Percentiles rank a stretch among this genome's conserved stretches.
Evolutionary conservation across 2,329 filamentous ascomycete genomes (phyloP).

Genomic region (Simplicillium aogashimaense): DNA sequence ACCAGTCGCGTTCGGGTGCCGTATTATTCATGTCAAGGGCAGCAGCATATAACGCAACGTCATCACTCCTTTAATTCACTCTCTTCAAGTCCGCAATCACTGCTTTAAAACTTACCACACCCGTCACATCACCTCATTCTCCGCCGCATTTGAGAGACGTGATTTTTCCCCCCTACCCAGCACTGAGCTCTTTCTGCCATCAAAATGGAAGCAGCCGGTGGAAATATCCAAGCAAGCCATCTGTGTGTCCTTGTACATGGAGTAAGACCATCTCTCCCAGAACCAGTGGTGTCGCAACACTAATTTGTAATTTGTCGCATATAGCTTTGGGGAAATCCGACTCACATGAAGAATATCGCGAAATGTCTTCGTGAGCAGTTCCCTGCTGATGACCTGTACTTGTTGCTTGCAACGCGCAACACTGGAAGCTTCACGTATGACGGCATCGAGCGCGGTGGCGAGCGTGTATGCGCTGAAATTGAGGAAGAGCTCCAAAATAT

Average conservation of each 20-base stretch:
- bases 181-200: not conserved
- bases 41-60: too few relatives aligned
- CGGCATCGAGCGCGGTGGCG: constrained; percentile 57
- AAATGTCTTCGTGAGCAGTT: constrained; percentile 53
- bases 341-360: constrained; percentile 60
- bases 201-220: not conserved
- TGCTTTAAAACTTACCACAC: too few relatives aligned
- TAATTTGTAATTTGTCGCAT: not conserved
- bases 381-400: constrained; percentile 53
- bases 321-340: constrained; percentile 70
- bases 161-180: too few relatives aligned
- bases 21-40: too few relatives aligned
- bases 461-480: constrained; percentile 58
- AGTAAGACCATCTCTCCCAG: not conserved
- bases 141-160: too few relatives aligned
- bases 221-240: not conserved
- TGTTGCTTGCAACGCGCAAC: constrained; percentile 65
- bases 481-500: constrained; percentile 51
- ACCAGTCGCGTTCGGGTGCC: too few relatives aligned
- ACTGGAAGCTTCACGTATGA: constrained; percentile 63
- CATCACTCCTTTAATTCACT: too few relatives aligned
- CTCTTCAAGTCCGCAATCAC: too few relatives aligned
- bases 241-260: not conserved
- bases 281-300: not conserved
- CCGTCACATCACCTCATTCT: too few relatives aligned